These are phyloP conservation scores for Vicia faba DNA, from an alignment of 306 rosid genomes.

Conservation along the genomic window DNA sequence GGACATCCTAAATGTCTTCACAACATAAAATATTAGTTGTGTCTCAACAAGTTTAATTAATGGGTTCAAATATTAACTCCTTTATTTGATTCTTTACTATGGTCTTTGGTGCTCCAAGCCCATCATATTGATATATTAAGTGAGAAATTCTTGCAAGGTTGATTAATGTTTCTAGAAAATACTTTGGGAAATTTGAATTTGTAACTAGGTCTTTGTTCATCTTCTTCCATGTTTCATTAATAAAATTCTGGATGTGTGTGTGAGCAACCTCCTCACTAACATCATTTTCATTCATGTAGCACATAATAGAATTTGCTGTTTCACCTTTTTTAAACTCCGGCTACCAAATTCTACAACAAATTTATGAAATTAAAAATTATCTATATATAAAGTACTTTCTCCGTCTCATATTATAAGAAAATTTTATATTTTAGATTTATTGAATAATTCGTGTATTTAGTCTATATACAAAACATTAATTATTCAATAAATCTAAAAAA, in stretches of 20 bases:
- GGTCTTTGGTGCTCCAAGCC: conserved; percentile 48
- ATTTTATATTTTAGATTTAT: too few species aligned
- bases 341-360: conserved; percentile 19
- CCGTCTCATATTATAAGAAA: too few species aligned
- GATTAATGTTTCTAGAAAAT: conserved; percentile 38
- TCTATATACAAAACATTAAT: too few species aligned
- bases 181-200: conserved; percentile 41
- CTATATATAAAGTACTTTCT: too few species aligned
- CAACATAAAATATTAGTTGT: too few species aligned
- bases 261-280: conserved; percentile 36
- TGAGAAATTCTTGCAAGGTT: conserved; percentile 60
- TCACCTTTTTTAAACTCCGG: conserved; percentile 65
- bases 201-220: conserved; percentile 43
- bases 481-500: too few species aligned
- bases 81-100: conserved; percentile 38
- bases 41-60: conserved; percentile 28
- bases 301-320: conserved; percentile 46
- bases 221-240: conserved; percentile 54
- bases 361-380: too few species aligned
- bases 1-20: too few species aligned
- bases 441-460: too few species aligned
- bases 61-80: conserved; percentile 50
- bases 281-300: conserved; percentile 43
- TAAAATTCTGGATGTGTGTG: conserved; percentile 28
- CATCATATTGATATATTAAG: conserved; percentile 59